A percentile compares a stretch with the other conserved stretches of the same genome.
Evolutionary conservation across 495 filamentous ascomycete genomes (phyloP).

Genomic region (Penicillium arizonense): DNA sequence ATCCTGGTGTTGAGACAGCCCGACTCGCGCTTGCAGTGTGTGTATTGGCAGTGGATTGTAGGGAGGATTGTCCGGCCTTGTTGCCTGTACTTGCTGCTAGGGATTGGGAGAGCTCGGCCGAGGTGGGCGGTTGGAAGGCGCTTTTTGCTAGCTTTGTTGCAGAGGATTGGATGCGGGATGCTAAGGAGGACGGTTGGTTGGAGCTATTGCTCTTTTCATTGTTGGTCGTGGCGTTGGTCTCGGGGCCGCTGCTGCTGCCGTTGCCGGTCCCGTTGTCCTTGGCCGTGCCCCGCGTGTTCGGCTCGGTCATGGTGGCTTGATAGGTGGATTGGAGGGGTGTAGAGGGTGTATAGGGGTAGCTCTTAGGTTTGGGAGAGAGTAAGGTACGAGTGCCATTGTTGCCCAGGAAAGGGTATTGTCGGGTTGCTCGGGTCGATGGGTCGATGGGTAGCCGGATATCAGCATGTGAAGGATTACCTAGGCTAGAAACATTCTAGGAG

Average conservation of each 20-base stretch:
- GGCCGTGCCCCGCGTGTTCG: slow-evolving; percentile 26
- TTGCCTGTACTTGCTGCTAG: slow-evolving; percentile 22
- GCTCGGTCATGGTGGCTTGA: slow-evolving; percentile 5
- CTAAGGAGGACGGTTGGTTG: slow-evolving; percentile 21
- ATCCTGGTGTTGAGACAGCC: background rate
- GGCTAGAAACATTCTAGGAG: no score
- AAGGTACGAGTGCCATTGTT: no score
- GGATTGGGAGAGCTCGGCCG: slow-evolving; percentile 24
- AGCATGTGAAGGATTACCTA: no score
- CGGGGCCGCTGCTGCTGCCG: background rate
- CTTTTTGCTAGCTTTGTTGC: slow-evolving; percentile 35
- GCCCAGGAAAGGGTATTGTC: no score
- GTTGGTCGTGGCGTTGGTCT: background rate
- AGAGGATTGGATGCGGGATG: slow-evolving; percentile 39
- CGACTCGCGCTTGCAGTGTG: slow-evolving; percentile 6
- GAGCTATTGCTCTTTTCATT: background rate
- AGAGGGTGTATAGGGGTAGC: no score
- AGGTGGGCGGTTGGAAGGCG: slow-evolving; percentile 20
- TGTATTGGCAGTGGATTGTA: slow-evolving; percentile 16
- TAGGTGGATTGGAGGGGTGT: background rate
- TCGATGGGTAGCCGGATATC: no score
- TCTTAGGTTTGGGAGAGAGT: background rate
- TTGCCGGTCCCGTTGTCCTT: background rate
- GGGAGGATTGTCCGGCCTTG: slow-evolving; percentile 23
- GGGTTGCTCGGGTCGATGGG: no score